Conservation (phyloP, 1,284 basidiomycete genomes). For the Irpex sp. region DNA sequence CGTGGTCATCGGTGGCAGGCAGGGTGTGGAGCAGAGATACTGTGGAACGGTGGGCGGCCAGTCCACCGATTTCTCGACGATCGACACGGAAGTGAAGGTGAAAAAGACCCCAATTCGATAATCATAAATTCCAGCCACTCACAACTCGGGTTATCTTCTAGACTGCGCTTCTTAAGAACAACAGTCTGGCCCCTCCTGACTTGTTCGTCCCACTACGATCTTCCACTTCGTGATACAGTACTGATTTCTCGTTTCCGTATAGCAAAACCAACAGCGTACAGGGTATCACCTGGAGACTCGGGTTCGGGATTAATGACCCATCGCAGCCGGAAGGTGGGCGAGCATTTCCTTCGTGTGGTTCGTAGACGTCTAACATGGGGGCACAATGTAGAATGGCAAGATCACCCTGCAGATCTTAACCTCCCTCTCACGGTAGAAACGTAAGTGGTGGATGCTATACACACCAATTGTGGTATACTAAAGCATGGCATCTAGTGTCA, state of each 20-base stretch:
- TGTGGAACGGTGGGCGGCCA: slow-evolving; percentile 62
- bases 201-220: slow-evolving; percentile 37
- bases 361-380: slow-evolving; percentile 2
- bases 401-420: slow-evolving; percentile 49
- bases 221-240: neutral
- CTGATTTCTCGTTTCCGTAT: slow-evolving; percentile 4
- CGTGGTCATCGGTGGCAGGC: slow-evolving; percentile 48
- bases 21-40: slow-evolving; percentile 48
- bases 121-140: neutral
- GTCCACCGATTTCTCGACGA: slow-evolving; percentile 48
- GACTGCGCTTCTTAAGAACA: slow-evolving; percentile 50
- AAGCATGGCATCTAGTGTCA: slow-evolving; percentile 29
- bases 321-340: slow-evolving; percentile 48
- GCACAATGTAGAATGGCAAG: slow-evolving; percentile 49
- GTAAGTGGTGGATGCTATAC: slow-evolving; percentile 30
- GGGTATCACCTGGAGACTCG: slow-evolving; percentile 63
- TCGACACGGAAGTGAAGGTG: slow-evolving; percentile 60
- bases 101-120: slow-evolving; percentile 6
- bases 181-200: slow-evolving; percentile 56
- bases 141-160: slow-evolving; percentile 17
- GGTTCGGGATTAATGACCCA: slow-evolving; percentile 49
- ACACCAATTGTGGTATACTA: neutral
- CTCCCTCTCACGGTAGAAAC: slow-evolving; percentile 44
- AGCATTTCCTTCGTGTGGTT: neutral
- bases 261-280: slow-evolving; percentile 50